Percentiles rank a stretch among this genome's conserved stretches.
Conservation (phyloP, 2,329 filamentous ascomycete genomes). For the Rhinocladiella mackenziei region DNA sequence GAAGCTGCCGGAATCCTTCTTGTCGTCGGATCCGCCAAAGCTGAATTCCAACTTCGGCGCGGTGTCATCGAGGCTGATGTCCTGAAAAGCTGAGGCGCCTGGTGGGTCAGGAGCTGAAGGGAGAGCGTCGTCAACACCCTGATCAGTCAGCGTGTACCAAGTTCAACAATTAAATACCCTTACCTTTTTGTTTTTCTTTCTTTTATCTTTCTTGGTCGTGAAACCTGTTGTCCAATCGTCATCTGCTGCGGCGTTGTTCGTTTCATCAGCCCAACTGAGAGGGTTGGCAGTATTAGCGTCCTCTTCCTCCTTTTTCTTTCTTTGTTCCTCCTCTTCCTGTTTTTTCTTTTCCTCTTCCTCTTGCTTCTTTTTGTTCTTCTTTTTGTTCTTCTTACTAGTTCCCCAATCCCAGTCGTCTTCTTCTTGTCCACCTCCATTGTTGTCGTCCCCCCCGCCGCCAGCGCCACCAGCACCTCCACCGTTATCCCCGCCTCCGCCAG, state of each 20-base stretch:
- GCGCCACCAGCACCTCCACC: conserved; percentile 32
- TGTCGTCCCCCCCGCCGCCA: conserved; percentile 36
- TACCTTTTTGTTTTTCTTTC: conserved; percentile 55
- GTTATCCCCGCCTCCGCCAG: conserved; percentile 35
- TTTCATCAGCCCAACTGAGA: conserved; percentile 46
- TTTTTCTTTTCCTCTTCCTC: conserved; percentile 34
- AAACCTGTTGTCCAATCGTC: conserved; percentile 52
- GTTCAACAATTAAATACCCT: conserved; percentile 12
- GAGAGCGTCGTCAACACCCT: conserved; percentile 35
- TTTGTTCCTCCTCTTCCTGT: conserved; percentile 34
- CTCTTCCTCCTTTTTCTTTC: conserved; percentile 35
- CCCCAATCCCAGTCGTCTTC: conserved; percentile 40
- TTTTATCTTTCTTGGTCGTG: conserved; percentile 45
- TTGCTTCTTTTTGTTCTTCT: conserved; percentile 36
- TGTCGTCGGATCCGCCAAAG: conserved; percentile 48
- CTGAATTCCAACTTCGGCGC: conserved; percentile 56
- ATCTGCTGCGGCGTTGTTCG: conserved; percentile 42
- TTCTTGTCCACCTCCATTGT: conserved; percentile 41
- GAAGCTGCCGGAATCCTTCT: conserved; percentile 44
- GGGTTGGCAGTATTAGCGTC: conserved; percentile 33
- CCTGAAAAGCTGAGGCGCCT: conserved; percentile 57
- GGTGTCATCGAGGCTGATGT: conserved; percentile 62
- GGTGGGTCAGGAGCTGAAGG: conserved; percentile 37
- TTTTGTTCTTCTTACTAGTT: conserved; percentile 36
- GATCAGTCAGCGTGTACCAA: conserved; percentile 6